Conservation (phyloP, 2,329 filamentous ascomycete genomes). For the Aspergillus nomiae region DNA sequence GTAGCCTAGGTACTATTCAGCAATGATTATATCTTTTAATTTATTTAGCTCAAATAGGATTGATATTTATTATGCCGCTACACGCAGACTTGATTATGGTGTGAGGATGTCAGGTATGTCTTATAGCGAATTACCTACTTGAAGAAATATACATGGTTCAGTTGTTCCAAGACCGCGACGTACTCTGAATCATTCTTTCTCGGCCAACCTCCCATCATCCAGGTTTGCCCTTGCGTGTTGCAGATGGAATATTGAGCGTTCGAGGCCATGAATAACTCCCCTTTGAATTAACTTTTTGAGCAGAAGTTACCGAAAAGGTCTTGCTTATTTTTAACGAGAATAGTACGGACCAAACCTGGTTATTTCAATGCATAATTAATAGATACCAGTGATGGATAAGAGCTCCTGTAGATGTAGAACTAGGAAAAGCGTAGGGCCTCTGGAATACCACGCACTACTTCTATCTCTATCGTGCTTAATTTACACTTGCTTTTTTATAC, state of each 20-base stretch:
- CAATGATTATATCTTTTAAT: not conserved
- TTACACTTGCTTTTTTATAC: not conserved
- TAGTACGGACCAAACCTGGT: too few relatives aligned
- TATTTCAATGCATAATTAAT: too few relatives aligned
- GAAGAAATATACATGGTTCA: not conserved
- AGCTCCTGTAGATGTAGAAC: not conserved
- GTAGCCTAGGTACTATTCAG: conserved; percentile 30
- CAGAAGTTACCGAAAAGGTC: too few relatives aligned
- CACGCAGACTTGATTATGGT: not conserved
- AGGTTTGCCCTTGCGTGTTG: not conserved
- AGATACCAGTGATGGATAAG: too few relatives aligned
- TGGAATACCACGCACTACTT: not conserved
- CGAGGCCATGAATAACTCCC: too few relatives aligned
- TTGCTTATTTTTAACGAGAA: too few relatives aligned
- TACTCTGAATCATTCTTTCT: not conserved
- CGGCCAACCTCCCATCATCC: not conserved
- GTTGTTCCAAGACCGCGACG: not conserved
- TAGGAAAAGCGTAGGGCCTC: not conserved
- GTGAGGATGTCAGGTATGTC: not conserved
- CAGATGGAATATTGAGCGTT: too few relatives aligned
- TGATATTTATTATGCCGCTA: not conserved
- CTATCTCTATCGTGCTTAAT: not conserved
- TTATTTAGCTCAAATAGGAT: not conserved
- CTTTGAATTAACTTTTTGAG: too few relatives aligned
- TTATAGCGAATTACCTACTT: not conserved